Base-by-base conservation (phyloP, 371 early-diverging fungal species). In the Basidiobolus meristosporus region DNA sequence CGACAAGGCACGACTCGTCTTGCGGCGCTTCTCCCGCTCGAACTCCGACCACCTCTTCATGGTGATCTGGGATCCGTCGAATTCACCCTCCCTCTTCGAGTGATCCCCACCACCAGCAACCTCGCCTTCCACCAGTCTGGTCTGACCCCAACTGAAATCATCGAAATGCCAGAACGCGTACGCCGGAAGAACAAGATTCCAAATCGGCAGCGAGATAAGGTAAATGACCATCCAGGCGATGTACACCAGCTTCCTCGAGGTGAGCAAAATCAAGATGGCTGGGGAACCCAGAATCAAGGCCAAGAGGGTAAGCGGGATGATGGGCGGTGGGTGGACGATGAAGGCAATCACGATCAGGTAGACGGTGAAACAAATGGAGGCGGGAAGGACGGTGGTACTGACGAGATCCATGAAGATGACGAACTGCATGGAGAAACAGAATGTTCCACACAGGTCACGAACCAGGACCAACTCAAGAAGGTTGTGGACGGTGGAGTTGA, bases 101-200 rank as follows among this genome's bases (percentile, higher is more conserved):
- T 76, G 73, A 31, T 51, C 67, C 1, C 38, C 52, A 1, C 45
- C 48, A 6, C 44, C 52, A 0, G 52, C 53, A 9, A 41, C 50
- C 7, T 71, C 84, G 16, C 83, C 84, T 30, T 73, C 71, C 0
- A 89, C 79, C 47, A 74, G 71, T 38, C 98, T 71, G 0, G 99
- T 99, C 46, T 93, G 82, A 7, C 99, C 99, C 99, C 98, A 98
- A 2, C 81, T 76, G 50, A 99, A 97, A 52, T 99, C 97, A 56
- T 99, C 99, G 62, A 98, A 96, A 57, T 95, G 92, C 99, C 99
- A 98, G 62, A 79, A 98, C 6, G 98, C 90, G 51, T 99, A 99
- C 0, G 83, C 64, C 1, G 99, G 99, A 11, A 99, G 68, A 7
- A 91, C 77, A 56, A 90, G 84, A 56, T 95, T 95, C 97, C 98